Evolutionary conservation across 2,329 filamentous ascomycete genomes (phyloP).

Genomic region (Fusarium fracticaudum): DNA sequence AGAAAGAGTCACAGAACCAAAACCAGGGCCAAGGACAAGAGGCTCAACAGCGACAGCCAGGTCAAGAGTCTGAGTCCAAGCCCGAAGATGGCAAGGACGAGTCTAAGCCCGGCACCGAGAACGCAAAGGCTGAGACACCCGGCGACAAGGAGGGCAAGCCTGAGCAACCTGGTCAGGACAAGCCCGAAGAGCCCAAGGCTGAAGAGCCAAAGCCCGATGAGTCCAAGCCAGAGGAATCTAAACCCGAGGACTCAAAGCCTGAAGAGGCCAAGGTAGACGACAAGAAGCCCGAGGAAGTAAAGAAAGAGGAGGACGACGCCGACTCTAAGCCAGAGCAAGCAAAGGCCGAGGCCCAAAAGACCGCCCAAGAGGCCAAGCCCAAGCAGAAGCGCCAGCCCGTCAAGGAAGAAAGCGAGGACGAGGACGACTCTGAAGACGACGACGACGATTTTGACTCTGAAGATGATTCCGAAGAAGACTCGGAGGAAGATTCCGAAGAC

Average conservation of each 20-base stretch:
- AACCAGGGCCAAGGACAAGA: background rate
- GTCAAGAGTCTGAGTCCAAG: slow-evolving; percentile 19
- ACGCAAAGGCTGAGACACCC: slow-evolving; percentile 18
- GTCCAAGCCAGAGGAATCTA: background rate
- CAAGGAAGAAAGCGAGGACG: slow-evolving; percentile 31
- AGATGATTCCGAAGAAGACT: slow-evolving; percentile 29
- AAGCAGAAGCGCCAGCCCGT: slow-evolving; percentile 15
- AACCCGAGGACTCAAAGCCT: slow-evolving; percentile 2
- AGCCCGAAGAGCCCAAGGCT: background rate
- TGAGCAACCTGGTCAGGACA: background rate
- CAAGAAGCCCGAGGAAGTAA: slow-evolving; percentile 16
- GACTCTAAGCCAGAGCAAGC: slow-evolving; percentile 14
- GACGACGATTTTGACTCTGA: slow-evolving; percentile 32
- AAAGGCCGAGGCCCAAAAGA: slow-evolving; percentile 10
- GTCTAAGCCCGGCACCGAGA: slow-evolving; percentile 9
- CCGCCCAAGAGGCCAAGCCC: slow-evolving; percentile 14
- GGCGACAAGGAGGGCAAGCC: slow-evolving; percentile 10
- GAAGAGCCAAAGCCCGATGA: background rate
- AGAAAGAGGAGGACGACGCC: slow-evolving; percentile 10
- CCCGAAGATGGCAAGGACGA: slow-evolving; percentile 2
- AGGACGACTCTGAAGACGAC: slow-evolving; percentile 26
- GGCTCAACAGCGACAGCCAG: slow-evolving; percentile 16
- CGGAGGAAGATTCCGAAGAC: slow-evolving; percentile 30
- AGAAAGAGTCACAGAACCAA: slow-evolving; percentile 7
- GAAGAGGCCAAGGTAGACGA: slow-evolving; percentile 12